Percentiles rank a stretch among this genome's conserved stretches.
phyloP scores from a whole-genome alignment of 2,329 filamentous ascomycete species.

The Trichophyton mentagrophytes region DNA sequence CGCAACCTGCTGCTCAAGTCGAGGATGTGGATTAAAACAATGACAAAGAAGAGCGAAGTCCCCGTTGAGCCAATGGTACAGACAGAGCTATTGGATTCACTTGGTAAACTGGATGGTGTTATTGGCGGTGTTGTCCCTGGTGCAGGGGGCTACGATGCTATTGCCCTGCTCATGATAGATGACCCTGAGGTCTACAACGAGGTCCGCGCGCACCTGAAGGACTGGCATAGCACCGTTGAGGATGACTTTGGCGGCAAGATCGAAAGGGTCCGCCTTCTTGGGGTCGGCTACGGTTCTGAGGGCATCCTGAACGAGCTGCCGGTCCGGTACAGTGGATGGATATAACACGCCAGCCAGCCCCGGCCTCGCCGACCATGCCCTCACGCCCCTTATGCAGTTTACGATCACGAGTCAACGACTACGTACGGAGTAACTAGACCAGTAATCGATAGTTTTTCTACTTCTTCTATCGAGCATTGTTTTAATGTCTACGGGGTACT shows the following conservation, averaged over 20 bases:
- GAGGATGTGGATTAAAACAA: constrained; percentile 53
- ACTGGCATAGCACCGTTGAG: constrained; percentile 46
- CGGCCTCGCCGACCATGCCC: neutral
- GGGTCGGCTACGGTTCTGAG: constrained; percentile 35
- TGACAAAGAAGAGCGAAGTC: constrained; percentile 62
- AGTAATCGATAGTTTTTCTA: neutral
- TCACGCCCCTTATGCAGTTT: neutral
- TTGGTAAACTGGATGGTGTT: constrained; percentile 60
- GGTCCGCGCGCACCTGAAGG: constrained; percentile 49
- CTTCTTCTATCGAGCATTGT: neutral
- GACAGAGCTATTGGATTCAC: constrained; percentile 68
- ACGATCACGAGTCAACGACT: neutral
- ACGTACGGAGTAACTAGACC: neutral
- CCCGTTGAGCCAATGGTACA: constrained; percentile 83
- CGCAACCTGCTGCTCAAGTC: constrained; percentile 40
- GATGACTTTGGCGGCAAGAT: constrained; percentile 35
- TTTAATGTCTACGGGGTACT: neutral
- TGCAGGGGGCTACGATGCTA: constrained; percentile 84
- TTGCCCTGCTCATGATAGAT: constrained; percentile 67
- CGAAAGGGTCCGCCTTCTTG: constrained; percentile 33
- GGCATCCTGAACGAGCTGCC: constrained; percentile 31
- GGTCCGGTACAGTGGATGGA: constrained; percentile 15
- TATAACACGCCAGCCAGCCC: neutral
- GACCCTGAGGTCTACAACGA: constrained; percentile 49
- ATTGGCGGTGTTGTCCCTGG: constrained; percentile 87